Evolutionary conservation across 345 rosid species (phyloP), one percentile per base, ranked within the genome.

Genomic region (Passiflora organensis): DNA sequence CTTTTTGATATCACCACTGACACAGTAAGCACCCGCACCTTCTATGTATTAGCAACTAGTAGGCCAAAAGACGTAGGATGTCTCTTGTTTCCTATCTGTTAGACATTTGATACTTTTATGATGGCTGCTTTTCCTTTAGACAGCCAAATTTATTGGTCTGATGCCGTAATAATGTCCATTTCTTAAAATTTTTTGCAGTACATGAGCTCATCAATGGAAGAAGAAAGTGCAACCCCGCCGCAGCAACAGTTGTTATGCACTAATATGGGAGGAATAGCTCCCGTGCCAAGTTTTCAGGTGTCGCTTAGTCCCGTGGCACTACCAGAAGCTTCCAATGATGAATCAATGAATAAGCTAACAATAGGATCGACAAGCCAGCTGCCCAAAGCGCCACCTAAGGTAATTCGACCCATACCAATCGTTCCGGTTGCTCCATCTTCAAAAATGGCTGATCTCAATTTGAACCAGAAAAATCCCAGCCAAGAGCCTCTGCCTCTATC

Each of bases 1-100:
- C 85, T 86, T 57, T 86, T 86, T 38, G 95, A 86, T 32, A 83
- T 86, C 70, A 79, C 83, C 43, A 74, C 89, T 11, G 81, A 80
- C 25, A 56, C 84, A 36, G 88, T 82, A 51, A 1, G 51, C 19
- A 14, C 6, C 54, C 17, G 17, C 12, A 14, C 16, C 38, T 52
- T n/a, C n/a, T n/a, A n/a, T n/a, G n/a, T n/a, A n/a, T n/a, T n/a
- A n/a, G n/a, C n/a, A n/a, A n/a, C n/a, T n/a, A n/a, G n/a, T n/a
- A n/a, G n/a, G n/a, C n/a, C n/a, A n/a, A n/a, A n/a, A n/a, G n/a
- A n/a, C n/a, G n/a, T n/a, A n/a, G n/a, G n/a, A n/a, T n/a, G n/a
- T n/a, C n/a, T n/a, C n/a, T n/a, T n/a, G n/a, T n/a, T n/a, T n/a
- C n/a, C n/a, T n/a, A n/a, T n/a, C n/a, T n/a, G n/a, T n/a, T n/a